Conservation (phyloP, 1,284 basidiomycete genomes). For the Xerocomus amazonicus region DNA sequence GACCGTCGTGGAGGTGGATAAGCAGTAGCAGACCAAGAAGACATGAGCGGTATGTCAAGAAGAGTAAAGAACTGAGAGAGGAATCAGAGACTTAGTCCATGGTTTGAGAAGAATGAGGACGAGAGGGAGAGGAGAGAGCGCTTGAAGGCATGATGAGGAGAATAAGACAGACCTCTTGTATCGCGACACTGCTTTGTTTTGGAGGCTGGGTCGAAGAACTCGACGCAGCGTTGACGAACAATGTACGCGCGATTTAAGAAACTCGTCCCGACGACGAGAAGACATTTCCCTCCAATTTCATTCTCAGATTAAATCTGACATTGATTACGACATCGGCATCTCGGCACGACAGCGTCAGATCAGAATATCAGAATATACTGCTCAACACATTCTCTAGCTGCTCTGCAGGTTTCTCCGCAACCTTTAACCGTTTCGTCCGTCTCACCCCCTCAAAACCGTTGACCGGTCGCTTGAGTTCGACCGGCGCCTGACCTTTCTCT, state of each 20-base stretch:
- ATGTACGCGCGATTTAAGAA: constrained; percentile 65
- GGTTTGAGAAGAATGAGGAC: constrained; percentile 72
- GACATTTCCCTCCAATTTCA: constrained; percentile 34
- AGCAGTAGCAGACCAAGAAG: constrained; percentile 59
- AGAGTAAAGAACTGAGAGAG: constrained; percentile 58
- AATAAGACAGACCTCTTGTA: constrained; percentile 80
- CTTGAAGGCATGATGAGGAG: constrained; percentile 66
- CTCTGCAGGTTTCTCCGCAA: constrained; percentile 17
- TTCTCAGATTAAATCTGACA: constrained; percentile 44
- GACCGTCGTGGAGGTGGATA: constrained; percentile 72
- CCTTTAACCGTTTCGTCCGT: constrained; percentile 16
- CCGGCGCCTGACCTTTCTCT: constrained; percentile 46
- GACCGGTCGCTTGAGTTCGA: constrained; percentile 21
- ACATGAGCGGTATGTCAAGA: constrained; percentile 58
- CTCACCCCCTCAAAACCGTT: constrained; percentile 32
- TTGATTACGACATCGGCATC: constrained; percentile 14
- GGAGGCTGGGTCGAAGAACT: constrained; percentile 51
- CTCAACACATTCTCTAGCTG: constrained; percentile 49
- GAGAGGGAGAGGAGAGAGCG: constrained; percentile 48
- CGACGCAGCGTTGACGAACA: constrained; percentile 52
- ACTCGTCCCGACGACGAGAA: constrained; percentile 13
- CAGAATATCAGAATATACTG: constrained; percentile 47
- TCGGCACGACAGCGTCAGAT: no score
- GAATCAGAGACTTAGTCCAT: constrained; percentile 61
- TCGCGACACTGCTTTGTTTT: constrained; percentile 56